phyloP scores from a whole-genome alignment of 176 grass and related monocot genomes.

The Puccinellia tenuiflora region DNA sequence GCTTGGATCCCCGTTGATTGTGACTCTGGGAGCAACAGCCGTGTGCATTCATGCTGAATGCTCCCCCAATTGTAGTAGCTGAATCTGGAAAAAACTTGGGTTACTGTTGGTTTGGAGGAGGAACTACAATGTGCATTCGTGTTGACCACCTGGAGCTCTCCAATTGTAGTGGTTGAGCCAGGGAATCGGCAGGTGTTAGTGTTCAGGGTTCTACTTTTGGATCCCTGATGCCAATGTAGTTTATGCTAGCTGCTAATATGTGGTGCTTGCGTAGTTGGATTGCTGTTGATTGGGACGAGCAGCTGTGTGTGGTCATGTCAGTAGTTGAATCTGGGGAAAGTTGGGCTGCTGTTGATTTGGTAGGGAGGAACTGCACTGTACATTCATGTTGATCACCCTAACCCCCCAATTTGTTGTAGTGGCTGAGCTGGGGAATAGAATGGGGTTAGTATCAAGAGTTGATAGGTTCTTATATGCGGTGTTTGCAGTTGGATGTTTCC shows the following conservation, averaged over 20 bases:
- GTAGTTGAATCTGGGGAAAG: no score
- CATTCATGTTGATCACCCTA: no score
- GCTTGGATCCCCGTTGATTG: no score
- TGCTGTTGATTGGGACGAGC: no score
- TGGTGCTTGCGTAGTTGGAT: no score
- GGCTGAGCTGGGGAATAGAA: no score
- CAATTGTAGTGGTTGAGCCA: background rate
- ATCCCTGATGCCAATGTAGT: background rate
- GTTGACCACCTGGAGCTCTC: accelerated
- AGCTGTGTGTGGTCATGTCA: no score
- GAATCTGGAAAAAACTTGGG: background rate
- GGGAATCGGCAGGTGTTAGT: background rate
- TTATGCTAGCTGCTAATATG: background rate
- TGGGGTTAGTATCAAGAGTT: no score
- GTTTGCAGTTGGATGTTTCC: background rate
- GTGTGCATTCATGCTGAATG: background rate
- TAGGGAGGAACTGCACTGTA: no score
- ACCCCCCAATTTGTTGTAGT: no score
- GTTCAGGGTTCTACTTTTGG: background rate
- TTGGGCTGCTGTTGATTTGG: no score
- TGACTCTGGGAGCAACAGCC: background rate
- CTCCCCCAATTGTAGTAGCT: background rate
- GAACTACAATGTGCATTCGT: no score
- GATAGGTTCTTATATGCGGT: background rate
- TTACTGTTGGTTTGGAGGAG: background rate